Base-by-base conservation (phyloP, 2,329 filamentous ascomycete genomes). In the Penicillium rolfsii region DNA sequence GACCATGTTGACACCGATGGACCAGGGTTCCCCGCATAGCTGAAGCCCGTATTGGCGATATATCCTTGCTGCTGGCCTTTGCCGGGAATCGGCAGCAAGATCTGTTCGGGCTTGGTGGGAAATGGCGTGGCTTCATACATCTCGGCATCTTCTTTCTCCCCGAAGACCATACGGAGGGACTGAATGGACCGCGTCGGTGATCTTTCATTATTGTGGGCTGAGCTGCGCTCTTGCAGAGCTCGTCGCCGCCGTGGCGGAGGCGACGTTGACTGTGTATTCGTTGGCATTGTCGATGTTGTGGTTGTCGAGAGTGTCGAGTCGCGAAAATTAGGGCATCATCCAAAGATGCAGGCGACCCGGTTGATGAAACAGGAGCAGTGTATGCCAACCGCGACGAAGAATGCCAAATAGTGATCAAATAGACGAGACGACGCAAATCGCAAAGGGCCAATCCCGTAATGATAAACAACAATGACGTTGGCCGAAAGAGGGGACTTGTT, bases 21-120 rank as follows among this genome's bases (percentile, higher is more conserved):
- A 33, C 68, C 70, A 24, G 69, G 70, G 14, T 67, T 64, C 57
- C 73, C 70, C 48, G 75, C 71, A 67, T 76, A 70, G 56, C 68
- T 71, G 52, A 73, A 72, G 33, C 69, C 71, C 24, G 70, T 70
- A 52, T 74, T 70, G 52, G 71, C 66, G 49, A 73, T 64, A 40
- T 72, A 73, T 28, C 73, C 67, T 48, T 75, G 67, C 41, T 76
- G 67, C 41, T 70, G 74, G n/a, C 74, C 76, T 68, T 76, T 76
- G 12, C 75, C 73, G 4, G 77, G 74, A 43, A 73, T 74, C 5
- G 79, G 80, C 14, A 79, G 64, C 33, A 82, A 71, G 24, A 81
- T 72, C 64, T 82, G 80, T 53, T 78, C 77, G 16, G 79, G 77
- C 59, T 80, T 81, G 12, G 79, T 81, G n/a, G 80, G 80, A 64